Base-by-base conservation (phyloP, 108 stramenopile genomes). In the Pinguiococcus pyrenoidosus region DNA sequence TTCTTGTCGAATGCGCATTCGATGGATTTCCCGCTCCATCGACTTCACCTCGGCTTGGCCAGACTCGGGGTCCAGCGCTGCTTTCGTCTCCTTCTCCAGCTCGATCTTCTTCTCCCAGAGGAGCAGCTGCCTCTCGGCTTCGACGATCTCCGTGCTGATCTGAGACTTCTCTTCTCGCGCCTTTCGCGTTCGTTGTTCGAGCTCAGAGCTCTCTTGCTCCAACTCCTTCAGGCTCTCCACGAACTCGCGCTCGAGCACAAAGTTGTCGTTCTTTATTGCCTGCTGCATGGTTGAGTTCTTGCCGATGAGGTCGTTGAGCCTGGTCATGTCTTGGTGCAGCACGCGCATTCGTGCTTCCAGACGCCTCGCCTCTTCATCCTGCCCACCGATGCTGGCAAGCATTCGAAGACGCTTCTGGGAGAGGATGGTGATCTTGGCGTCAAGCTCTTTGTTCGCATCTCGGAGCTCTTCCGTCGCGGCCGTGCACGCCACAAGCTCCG, bases 11-110 rank as follows among this genome's bases (percentile, higher is more conserved):
- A 80, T 63, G 18, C 72, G 68, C 84, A 85, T 85, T 33, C 79
- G 69, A 71, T 82, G 74, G 30, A 85, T 83, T 59, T 85, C 84
- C 33, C 62, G 64, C 55, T 81, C 74, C 84, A 85, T 85, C 14
- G 61, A 72, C 30, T 74, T 68, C 14, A 63, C 73, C 50, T 83
- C 80, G 21, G 64, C 44, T 18, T 71, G 63, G 33, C 80, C 79
- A 21, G 76, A 73, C 7, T 23, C 66, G 6, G 78, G 80, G 41
- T 82, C 79, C 13, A 85, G 66, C 23, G 76, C 75, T 22, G 52
- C 74, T 64, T 82, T 73, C 3, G 82, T 82, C 56, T 83, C 82
- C 46, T 78, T 73, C 68, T 85, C 84, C 8, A 82, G 62, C 73
- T 80, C 64, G 46, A 78, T 81, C 64, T 85, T 85, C 62, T 74